Evolutionary conservation across 305 asterid species (phyloP), one percentile per base, ranked within the genome.

Genomic region (Fraxinus sp.): DNA sequence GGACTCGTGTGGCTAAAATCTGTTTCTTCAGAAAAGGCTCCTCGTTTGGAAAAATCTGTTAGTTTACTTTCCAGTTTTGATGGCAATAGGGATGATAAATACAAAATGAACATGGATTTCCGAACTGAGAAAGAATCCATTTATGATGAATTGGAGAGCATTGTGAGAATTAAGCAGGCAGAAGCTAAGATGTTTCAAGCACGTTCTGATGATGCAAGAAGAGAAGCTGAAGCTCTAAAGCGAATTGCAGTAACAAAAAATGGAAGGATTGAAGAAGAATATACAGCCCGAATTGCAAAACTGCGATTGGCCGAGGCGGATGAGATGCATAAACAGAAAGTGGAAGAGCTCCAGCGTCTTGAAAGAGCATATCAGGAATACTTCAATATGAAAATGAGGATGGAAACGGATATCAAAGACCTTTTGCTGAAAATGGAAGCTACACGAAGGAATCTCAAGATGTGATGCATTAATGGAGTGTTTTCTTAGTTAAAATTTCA

Each of bases 381-480:
- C 83, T 92, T 86, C 86, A 88, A 79, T 72, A 93, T 94, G 97
- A 95, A 94, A 80, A 90, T 90, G 92, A 91, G 98, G 86, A 95
- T 95, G 99, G 98, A 95, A 86, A 83, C 90, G 3, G 97, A 95
- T 30, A 94, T 95, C 81, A 96, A 93, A 84, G 99, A 94, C 87
- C 92, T 93, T 76, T 86, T 96, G 82, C 74, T 96, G 85, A 93
- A 94, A 87, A 96, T 96, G 98, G 98, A 96, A 85, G 94, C 98
- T 49, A 90, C 98, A 0, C 88, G 98, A 85, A 62, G 71, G 71
- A 62, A 62, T 20, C 71, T 62, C 71, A 62, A 7, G 71, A 20
- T 22, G 71, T 62, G 14, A 62, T 62, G 32, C 71, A 62, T 22
- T 22, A 62, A 20, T 13, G 32, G 71, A 20, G 32, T 20, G 26